Conservation (phyloP, 2,329 filamentous ascomycete genomes). For the Aspergillus ustus region DNA sequence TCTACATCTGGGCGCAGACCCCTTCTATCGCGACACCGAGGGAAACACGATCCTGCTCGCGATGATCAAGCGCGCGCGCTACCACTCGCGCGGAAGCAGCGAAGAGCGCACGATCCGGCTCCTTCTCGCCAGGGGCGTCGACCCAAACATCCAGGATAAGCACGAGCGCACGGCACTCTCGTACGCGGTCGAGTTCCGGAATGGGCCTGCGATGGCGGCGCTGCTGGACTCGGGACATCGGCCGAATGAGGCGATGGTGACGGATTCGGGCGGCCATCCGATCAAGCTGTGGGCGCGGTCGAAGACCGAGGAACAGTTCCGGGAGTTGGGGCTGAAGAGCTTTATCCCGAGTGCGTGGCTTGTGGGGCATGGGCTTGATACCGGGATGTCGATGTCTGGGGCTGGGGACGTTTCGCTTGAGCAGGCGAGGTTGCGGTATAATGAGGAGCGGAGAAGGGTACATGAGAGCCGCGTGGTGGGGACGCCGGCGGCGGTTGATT, state of each 20-base stretch:
- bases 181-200: neutral
- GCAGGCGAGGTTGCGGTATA: neutral
- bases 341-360: neutral
- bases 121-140: neutral
- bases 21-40: neutral
- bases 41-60: neutral
- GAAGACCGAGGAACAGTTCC: neutral
- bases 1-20: neutral
- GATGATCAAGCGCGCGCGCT: neutral
- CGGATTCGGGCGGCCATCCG: neutral
- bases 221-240: too few species aligned
- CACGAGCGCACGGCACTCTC: neutral
- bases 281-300: neutral
- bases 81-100: neutral
- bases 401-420: too few species aligned
- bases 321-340: neutral
- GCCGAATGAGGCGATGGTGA: neutral
- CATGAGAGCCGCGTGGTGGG: neutral
- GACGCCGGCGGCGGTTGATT: neutral
- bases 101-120: neutral
- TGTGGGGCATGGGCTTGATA: neutral
- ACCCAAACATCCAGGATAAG: neutral
- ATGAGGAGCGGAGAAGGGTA: neutral
- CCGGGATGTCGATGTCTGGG: neutral
- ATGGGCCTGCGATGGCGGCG: neutral